These are phyloP conservation scores for Lathyrus sativus DNA, from an alignment of 306 rosid species.

Conservation along the genomic window DNA sequence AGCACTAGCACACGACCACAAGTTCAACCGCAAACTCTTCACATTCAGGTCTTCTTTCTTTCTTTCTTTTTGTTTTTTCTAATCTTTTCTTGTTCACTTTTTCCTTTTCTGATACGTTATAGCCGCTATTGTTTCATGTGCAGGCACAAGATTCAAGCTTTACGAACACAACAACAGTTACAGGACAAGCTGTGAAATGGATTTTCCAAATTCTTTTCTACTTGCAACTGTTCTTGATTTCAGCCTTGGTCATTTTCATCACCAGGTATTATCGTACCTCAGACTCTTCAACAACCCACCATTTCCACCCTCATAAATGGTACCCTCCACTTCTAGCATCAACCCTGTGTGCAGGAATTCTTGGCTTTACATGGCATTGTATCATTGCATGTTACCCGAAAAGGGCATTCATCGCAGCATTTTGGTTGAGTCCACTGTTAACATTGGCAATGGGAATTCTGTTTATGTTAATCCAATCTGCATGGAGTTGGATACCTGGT, in stretches of 20 bases:
- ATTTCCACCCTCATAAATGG: conserved; percentile 60
- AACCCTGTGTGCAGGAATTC: conserved; percentile 47
- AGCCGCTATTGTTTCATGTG: conserved; percentile 10
- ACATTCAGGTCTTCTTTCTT: no score
- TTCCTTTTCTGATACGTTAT: no score
- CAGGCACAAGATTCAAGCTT: conserved; percentile 43
- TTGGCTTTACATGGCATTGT: conserved; percentile 62
- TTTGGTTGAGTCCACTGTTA: conserved; percentile 64
- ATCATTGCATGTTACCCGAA: conserved; percentile 46
- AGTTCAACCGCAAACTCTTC: conserved; percentile 28
- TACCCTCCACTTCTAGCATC: conserved; percentile 64
- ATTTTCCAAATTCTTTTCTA: conserved; percentile 47
- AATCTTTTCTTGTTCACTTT: no score
- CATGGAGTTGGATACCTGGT: conserved; percentile 49
- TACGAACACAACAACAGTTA: conserved; percentile 8
- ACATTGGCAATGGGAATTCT: conserved; percentile 53
- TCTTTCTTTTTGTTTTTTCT: no score
- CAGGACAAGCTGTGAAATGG: conserved; percentile 36
- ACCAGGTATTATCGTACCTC: conserved; percentile 46
- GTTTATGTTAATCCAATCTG: conserved; percentile 49
- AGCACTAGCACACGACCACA: conserved; percentile 23
- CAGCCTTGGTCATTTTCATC: conserved; percentile 46
- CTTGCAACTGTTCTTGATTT: conserved; percentile 48
- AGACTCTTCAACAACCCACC: conserved; percentile 44
- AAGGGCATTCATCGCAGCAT: conserved; percentile 54